Percentiles rank a stretch among this genome's conserved stretches.
phyloP scores from a whole-genome alignment of 257 asterid genomes.

The Linderniella brevidens region DNA sequence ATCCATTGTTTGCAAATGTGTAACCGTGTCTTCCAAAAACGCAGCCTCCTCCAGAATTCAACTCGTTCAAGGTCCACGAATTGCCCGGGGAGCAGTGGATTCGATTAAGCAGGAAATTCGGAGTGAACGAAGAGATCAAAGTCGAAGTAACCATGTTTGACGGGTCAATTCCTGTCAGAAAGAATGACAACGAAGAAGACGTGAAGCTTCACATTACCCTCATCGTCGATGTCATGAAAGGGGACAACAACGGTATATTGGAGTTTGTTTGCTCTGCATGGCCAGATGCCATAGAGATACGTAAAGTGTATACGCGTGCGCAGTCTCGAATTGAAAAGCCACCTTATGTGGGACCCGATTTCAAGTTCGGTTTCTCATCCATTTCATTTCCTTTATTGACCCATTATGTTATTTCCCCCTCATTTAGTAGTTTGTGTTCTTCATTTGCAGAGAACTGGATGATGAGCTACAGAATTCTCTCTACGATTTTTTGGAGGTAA shows the following conservation, averaged over 20 bases:
- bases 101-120: conserved; percentile 37
- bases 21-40: too few relatives aligned
- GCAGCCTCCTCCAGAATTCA: conserved; percentile 47
- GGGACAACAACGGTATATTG: conserved; percentile 31
- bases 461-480: conserved; percentile 62
- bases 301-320: conserved; percentile 35
- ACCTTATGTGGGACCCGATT: conserved; percentile 53
- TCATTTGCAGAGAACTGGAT: conserved; percentile 55
- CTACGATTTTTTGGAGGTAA: conserved; percentile 58
- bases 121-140: conserved; percentile 63
- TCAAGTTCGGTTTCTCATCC: conserved; percentile 62
- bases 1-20: too few relatives aligned
- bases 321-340: conserved; percentile 14
- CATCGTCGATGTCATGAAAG: conserved; percentile 43
- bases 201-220: conserved; percentile 49
- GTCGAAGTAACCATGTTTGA: conserved; percentile 90
- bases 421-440: conserved; percentile 2
- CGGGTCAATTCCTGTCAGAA: conserved; percentile 38
- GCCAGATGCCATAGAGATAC: conserved; percentile 60
- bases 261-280: conserved; percentile 81
- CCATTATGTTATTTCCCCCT: background rate
- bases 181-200: conserved; percentile 24
- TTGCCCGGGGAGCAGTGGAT: conserved; percentile 83
- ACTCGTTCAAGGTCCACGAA: conserved; percentile 58
- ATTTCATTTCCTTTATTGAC: background rate